phyloP scores from a whole-genome alignment of 768 basidiomycete species.

The Termitomyces sp. region DNA sequence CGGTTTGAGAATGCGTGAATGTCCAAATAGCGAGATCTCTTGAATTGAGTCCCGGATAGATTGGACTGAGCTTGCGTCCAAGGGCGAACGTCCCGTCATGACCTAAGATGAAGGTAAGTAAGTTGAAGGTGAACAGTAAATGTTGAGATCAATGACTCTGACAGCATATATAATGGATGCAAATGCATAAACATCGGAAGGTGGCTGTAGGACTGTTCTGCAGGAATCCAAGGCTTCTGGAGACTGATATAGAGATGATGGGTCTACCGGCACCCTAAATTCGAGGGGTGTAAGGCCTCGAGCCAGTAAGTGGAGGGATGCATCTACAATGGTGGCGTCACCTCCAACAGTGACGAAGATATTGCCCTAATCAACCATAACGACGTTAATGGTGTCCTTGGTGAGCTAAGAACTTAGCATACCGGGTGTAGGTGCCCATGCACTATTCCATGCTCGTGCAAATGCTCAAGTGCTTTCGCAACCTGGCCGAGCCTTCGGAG shows the following conservation, averaged over 20 bases:
- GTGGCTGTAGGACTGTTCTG: background rate
- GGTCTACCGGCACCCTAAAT: background rate
- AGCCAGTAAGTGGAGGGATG: constrained; percentile 2
- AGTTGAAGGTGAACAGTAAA: background rate
- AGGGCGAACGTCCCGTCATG: constrained; percentile 8
- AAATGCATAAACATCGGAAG: constrained; percentile 14
- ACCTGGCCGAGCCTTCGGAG: background rate
- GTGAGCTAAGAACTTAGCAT: background rate
- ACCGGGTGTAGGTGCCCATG: background rate
- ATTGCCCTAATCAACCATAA: background rate
- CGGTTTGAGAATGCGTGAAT: background rate
- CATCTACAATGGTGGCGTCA: constrained; percentile 1
- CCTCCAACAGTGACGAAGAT: background rate
- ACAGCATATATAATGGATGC: constrained; percentile 10
- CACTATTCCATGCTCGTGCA: background rate
- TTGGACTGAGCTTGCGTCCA: background rate
- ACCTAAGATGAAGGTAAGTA: constrained; percentile 1
- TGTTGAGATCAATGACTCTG: background rate
- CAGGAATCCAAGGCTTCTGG: constrained; percentile 6
- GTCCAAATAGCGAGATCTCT: background rate
- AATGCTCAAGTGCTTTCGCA: background rate
- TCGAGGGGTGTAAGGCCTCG: background rate
- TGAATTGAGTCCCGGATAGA: background rate
- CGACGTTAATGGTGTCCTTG: background rate
- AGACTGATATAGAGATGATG: constrained; percentile 9